These are phyloP conservation scores for Pseudogymnoascus sp. DNA, from an alignment of 2,329 filamentous ascomycete genomes.

Conservation along the genomic window DNA sequence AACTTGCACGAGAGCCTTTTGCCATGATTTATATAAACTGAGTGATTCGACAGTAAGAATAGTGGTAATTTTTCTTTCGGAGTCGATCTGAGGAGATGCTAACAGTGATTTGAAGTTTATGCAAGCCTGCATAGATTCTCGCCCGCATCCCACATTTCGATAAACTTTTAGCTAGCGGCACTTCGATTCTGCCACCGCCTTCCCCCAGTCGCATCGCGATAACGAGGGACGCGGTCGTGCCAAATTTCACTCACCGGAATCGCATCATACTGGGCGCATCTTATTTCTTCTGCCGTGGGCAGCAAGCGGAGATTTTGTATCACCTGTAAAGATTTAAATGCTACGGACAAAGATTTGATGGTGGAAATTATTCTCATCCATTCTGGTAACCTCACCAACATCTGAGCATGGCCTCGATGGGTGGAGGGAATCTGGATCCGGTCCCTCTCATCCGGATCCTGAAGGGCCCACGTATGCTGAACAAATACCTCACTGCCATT, in stretches of 20 bases:
- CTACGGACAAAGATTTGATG: not conserved
- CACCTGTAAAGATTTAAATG: not conserved
- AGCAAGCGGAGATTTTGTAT: not conserved
- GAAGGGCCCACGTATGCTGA: constrained; percentile 21
- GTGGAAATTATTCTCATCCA: constrained; percentile 1
- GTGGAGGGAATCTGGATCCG: constrained; percentile 22
- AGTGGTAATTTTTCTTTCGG: not conserved
- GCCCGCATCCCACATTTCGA: constrained; percentile 9
- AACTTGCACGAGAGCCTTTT: constrained; percentile 72
- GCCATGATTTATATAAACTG: constrained; percentile 54
- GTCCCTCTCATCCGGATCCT: constrained; percentile 22
- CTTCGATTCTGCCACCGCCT: constrained; percentile 9
- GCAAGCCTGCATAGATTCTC: constrained; percentile 7
- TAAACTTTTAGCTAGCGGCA: constrained; percentile 9
- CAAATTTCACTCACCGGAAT: constrained; percentile 4
- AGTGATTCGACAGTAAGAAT: not conserved
- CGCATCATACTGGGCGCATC: not conserved
- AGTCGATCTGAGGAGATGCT: not conserved
- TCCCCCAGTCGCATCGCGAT: constrained; percentile 7
- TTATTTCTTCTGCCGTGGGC: constrained; percentile 1
- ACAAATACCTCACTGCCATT: constrained; percentile 33
- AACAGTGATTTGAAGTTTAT: constrained; percentile 1
- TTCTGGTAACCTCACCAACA: not conserved
- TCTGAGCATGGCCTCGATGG: constrained; percentile 27
- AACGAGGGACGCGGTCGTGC: constrained; percentile 7